Evolutionary conservation across 2,329 filamentous ascomycete species (phyloP), one percentile per base, ranked within the genome.

Genomic region (Fusarium domesticum): DNA sequence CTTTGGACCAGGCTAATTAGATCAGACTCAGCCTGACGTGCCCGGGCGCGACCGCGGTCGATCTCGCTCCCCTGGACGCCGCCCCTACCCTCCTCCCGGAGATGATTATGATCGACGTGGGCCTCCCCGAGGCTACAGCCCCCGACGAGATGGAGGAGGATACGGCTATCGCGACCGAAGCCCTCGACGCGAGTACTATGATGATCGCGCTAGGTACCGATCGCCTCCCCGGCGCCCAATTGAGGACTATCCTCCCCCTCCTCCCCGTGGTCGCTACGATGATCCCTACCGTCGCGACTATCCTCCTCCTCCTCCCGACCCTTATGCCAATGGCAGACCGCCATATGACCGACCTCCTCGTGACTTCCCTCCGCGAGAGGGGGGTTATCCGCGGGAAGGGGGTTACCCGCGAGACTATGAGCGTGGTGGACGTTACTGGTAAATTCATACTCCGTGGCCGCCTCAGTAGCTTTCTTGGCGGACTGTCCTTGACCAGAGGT

Each of bases 141-240:
- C 90, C 51, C 85, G 86, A 53, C 83, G 87, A 16, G 75, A 75
- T 14, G 74, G 23, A 11, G 23, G 23, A 28, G 23, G 68, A 38
- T 84, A 87, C 50, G 84, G 87, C 53, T 96, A 96, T 69, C 90
- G 92, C 64, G 89, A 95, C 63, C 84, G 91, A 60, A 92, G 89
- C 62, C 86, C 86, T 45, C 85, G 86, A 48, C 85, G 89, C 57
- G 87, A 92, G 48, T 95, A 96, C 70, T 95, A 96, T 69, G 85
- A 89, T 36, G 88, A 92, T 53, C 83, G 86, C 63, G 83, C 87
- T 58, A 81, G 85, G 38, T 90, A 91, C 62, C 85, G 89, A 45
- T 89, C 88, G 44, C 89, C 89, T 49, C 86, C 87, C 35, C 85
- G 87, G 54, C 84, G 85, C 17, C 84, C 86, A 35, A 75, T 87